Evolutionary conservation across 768 basidiomycete species (phyloP), one percentile per base, ranked within the genome.

Genomic region (Dentipellis sp.): DNA sequence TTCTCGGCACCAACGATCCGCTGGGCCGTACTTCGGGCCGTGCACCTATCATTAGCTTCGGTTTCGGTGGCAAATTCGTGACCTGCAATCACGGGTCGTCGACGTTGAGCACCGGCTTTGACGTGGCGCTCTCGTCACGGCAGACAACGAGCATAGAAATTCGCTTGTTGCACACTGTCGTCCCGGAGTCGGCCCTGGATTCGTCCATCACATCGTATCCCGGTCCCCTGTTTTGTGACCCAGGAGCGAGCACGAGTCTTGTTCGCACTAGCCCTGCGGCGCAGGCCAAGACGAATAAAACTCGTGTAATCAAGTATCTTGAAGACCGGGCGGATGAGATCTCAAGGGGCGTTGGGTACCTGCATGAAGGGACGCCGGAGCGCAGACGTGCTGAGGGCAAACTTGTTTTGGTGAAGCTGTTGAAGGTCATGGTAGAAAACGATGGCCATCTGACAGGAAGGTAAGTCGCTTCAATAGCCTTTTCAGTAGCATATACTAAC

Each of bases 11-110:
- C 7, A 91, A 93, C 62, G 91, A 93, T 66, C 88, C 89, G 5
- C 71, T 93, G 2, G 83, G 85, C 29, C 80, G 91, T 46, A 83
- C 86, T 5, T 75, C 83, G 2, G 80, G 79, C 54, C 81, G 82
- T 38, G 81, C 84, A 9, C 94, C 94, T 0, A 75, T 97, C 29
- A 74, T 94, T 54, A 87, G 83, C 59, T 97, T 97, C 63, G 95
- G 95, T 0, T 94, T 94, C 63, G 93, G 93, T n/a, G 94, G 94
- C 10, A 88, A 87, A 64, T 64, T 97, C 56, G 78, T 94, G 9
- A 86, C 91, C 8, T 94, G 90, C 68, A 97, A 95, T 74, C 92
- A 91, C 62, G 79, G 81, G 34, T 77, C 80, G 52, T 72, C 79
- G 11, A 79, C 81, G 14, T 68, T 86, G 66, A 82, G 75, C 67